Percentiles rank a stretch among this genome's conserved stretches.
Conservation (phyloP, 176 grass and related monocot species). For the Eremochloa ophiuroides region DNA sequence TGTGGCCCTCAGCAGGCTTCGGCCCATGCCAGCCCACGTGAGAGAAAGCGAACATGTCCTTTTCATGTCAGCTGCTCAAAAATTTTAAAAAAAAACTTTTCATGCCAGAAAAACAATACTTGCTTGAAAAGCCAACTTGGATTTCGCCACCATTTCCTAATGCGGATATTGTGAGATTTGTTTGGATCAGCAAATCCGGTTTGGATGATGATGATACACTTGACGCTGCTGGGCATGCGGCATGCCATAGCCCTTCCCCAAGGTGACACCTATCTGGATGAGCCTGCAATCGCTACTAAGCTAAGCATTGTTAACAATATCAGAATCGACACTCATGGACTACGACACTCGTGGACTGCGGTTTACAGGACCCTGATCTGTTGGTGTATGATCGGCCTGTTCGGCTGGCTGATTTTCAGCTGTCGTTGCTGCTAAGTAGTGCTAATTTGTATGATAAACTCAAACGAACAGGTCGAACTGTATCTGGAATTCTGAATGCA, state of each 20-base stretch:
- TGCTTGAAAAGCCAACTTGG: background rate
- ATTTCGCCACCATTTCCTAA: conserved; percentile 12
- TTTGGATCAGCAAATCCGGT: conserved; percentile 71
- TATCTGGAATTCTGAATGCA: background rate
- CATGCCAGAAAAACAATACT: background rate
- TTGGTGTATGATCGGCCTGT: too few relatives aligned
- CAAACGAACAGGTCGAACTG: too few relatives aligned
- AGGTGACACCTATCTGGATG: conserved; percentile 62
- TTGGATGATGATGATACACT: conserved; percentile 64
- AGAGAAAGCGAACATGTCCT: background rate
- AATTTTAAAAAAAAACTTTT: too few relatives aligned
- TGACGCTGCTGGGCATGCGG: conserved; percentile 74
- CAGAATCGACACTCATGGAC: background rate
- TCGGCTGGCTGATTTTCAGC: too few relatives aligned
- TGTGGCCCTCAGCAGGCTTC: background rate
- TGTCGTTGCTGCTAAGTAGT: too few relatives aligned
- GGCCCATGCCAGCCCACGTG: background rate
- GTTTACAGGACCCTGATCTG: too few relatives aligned
- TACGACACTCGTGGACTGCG: too few relatives aligned
- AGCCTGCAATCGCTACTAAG: conserved; percentile 58
- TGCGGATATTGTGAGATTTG: background rate
- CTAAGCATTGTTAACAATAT: background rate
- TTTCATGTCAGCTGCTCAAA: too few relatives aligned
- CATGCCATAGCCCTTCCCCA: conserved; percentile 63
- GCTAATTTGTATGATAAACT: too few relatives aligned